These are phyloP conservation scores for Sphagnum fallax DNA, from an alignment of 228 moss, liverwort and hornwort genomes.

Conservation along the genomic window DNA sequence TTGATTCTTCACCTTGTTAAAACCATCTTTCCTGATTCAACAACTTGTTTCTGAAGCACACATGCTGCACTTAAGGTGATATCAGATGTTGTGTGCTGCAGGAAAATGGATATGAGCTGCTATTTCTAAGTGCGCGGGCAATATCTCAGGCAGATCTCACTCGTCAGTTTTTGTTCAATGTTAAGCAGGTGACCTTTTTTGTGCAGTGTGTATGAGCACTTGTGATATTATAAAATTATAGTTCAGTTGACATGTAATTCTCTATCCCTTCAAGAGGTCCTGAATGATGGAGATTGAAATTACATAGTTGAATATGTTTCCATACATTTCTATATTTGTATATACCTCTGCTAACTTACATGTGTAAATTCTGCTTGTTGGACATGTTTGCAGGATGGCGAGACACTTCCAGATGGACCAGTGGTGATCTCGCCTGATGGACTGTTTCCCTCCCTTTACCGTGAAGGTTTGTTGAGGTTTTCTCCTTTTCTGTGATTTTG, in stretches of 20 bases:
- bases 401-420: conserved; percentile 55
- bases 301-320: too few relatives aligned
- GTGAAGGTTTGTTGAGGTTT: conserved; percentile 35
- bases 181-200: conserved; percentile 3
- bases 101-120: conserved; percentile 11
- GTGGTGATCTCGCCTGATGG: conserved; percentile 67
- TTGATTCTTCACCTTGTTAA: background rate
- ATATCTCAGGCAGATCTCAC: conserved; percentile 9
- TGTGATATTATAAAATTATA: too few relatives aligned
- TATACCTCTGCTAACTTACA: background rate
- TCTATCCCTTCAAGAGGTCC: too few relatives aligned
- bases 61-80: too few relatives aligned
- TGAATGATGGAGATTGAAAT: too few relatives aligned
- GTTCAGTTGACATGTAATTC: too few relatives aligned
- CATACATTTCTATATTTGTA: background rate
- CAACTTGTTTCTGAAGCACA: too few relatives aligned
- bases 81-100: background rate
- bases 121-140: conserved; percentile 8
- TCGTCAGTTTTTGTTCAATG: conserved; percentile 8
- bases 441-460: conserved; percentile 56
- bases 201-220: too few relatives aligned
- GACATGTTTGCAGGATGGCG: conserved; percentile 41
- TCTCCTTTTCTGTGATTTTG: background rate
- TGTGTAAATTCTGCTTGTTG: background rate
- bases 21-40: too few relatives aligned